phyloP scores from a whole-genome alignment of 768 basidiomycete genomes.

The Calocybe gangraenosa region DNA sequence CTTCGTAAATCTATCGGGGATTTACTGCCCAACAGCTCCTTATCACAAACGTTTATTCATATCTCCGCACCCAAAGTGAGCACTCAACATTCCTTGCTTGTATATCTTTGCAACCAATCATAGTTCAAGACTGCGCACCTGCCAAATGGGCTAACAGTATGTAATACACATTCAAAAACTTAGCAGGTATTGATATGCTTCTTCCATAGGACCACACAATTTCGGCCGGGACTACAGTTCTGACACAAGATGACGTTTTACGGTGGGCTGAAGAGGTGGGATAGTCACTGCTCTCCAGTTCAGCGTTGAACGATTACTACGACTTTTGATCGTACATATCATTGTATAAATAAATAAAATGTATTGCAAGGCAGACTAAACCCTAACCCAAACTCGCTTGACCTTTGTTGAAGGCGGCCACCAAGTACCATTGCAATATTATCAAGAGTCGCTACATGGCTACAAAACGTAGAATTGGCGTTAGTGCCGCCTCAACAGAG shows the following conservation, averaged over 20 bases:
- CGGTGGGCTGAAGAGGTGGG: conserved; percentile 54
- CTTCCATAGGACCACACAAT: too few species aligned
- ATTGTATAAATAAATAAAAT: neutral
- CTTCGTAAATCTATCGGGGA: conserved; percentile 37
- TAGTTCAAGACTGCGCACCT: too few species aligned
- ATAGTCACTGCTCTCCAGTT: neutral
- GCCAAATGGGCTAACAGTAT: too few species aligned
- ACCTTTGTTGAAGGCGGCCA: too few species aligned
- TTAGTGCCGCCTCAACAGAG: conserved; percentile 73
- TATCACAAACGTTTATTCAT: too few species aligned
- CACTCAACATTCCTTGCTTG: too few species aligned
- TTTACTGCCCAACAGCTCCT: neutral
- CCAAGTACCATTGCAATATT: conserved; percentile 2
- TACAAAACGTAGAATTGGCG: conserved; percentile 71
- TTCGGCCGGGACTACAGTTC: too few species aligned
- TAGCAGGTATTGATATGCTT: too few species aligned
- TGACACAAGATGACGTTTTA: conserved; percentile 40
- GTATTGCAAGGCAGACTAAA: neutral
- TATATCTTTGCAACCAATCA: too few species aligned
- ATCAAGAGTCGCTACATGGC: conserved; percentile 43
- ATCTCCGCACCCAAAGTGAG: too few species aligned
- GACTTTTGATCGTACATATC: too few species aligned
- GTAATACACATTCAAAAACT: too few species aligned
- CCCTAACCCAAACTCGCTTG: neutral
- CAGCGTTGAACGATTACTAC: neutral